Conservation (phyloP, 2,329 filamentous ascomycete species). For the Beauveria varroae region DNA sequence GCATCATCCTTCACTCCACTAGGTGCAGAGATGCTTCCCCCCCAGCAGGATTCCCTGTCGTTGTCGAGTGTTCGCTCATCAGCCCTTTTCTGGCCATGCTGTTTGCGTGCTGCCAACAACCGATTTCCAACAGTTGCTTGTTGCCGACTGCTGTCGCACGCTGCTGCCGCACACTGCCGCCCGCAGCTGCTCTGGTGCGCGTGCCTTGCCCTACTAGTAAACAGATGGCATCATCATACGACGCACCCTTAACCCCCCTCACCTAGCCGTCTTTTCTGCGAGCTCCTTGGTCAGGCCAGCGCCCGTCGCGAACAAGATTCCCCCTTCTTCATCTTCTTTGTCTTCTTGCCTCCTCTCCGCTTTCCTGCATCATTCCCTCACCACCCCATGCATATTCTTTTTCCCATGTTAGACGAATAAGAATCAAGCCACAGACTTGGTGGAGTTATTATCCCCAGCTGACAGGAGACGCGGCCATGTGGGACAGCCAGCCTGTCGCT, state of each 20-base stretch:
- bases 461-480: conserved; percentile 2
- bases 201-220: neutral
- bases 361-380: neutral
- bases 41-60: neutral
- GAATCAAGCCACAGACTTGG: neutral
- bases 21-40: neutral
- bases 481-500: neutral
- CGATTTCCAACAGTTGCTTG: neutral
- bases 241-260: neutral
- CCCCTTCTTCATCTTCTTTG: neutral
- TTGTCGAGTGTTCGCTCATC: neutral
- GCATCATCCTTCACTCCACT: neutral
- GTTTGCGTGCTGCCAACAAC: neutral
- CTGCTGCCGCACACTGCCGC: neutral
- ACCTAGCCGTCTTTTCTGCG: neutral
- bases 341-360: neutral
- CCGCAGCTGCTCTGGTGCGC: neutral
- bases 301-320: neutral
- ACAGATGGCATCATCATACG: conserved; percentile 2
- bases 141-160: neutral
- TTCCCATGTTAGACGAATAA: neutral
- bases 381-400: neutral
- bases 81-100: neutral
- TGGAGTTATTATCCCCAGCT: conserved; percentile 3
- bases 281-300: neutral